phyloP scores from a whole-genome alignment of 2,329 filamentous ascomycete species.

The Aspergillus phoenicis region DNA sequence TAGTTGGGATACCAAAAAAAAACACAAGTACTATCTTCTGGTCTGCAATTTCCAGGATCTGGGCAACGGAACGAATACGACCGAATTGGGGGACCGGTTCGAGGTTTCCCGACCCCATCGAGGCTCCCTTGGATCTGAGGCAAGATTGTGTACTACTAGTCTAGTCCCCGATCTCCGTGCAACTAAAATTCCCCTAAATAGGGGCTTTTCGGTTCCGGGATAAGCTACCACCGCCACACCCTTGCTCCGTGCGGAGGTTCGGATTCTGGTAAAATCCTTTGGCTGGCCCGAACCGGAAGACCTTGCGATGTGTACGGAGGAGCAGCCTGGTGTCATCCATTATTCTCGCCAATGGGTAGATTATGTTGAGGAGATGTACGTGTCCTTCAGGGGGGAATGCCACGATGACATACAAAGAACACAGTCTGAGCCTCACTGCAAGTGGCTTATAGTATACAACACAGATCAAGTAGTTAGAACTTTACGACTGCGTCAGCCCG shows the following conservation, averaged over 20 bases:
- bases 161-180: background rate
- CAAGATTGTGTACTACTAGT: background rate
- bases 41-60: background rate
- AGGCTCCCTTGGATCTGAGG: no score
- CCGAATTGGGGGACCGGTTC: background rate
- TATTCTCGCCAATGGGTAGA: background rate
- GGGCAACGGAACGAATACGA: slow-evolving; percentile 4
- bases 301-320: background rate
- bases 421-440: background rate
- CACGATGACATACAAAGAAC: background rate
- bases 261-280: background rate
- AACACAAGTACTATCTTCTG: background rate
- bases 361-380: background rate
- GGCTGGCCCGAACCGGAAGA: background rate
- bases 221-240: background rate
- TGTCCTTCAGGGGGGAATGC: background rate
- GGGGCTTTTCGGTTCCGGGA: background rate
- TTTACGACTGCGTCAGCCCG: background rate
- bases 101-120: no score
- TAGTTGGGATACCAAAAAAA: background rate
- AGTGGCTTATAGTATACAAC: background rate
- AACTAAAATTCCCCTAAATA: background rate
- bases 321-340: background rate
- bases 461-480: background rate
- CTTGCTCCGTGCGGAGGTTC: background rate